Percentiles rank a stretch among this genome's conserved stretches.
Evolutionary conservation across 2,329 filamentous ascomycete genomes (phyloP).

Genomic region (Aureobasidium sp.): DNA sequence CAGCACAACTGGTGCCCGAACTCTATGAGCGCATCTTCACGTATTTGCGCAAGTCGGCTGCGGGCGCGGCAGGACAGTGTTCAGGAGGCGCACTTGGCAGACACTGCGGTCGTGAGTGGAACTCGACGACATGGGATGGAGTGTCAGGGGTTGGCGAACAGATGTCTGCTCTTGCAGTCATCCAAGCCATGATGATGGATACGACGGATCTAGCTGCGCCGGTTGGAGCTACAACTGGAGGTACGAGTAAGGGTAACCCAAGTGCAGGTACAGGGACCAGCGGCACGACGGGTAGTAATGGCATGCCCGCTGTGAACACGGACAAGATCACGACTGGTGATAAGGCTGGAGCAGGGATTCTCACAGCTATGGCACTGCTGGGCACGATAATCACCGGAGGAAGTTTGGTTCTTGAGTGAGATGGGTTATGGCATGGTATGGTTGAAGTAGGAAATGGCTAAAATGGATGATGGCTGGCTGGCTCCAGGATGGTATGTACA

Average conservation of each 20-base stretch:
- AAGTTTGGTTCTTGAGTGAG: conserved; percentile 6
- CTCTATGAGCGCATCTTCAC: conserved; percentile 43
- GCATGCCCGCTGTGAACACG: conserved; percentile 16
- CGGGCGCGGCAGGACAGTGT: conserved; percentile 47
- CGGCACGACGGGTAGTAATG: conserved; percentile 15
- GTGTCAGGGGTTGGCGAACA: conserved; percentile 47
- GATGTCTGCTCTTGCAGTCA: conserved; percentile 47
- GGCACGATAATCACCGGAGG: conserved; percentile 44
- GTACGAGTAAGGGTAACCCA: conserved; percentile 42
- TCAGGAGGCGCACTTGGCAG: conserved; percentile 38
- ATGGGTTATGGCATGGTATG: background rate
- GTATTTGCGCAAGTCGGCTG: conserved; percentile 44
- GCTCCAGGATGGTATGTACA: conserved; percentile 11
- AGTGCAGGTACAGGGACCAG: conserved; percentile 33
- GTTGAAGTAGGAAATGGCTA: background rate
- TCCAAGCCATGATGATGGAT: conserved; percentile 37
- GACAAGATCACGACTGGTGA: conserved; percentile 51
- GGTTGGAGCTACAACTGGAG: conserved; percentile 43
- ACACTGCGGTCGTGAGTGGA: conserved; percentile 39
- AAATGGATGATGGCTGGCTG: background rate
- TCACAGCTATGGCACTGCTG: conserved; percentile 53
- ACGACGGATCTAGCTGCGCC: conserved; percentile 30
- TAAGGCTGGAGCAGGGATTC: conserved; percentile 58
- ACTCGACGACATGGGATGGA: conserved; percentile 36
- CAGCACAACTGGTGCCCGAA: conserved; percentile 51